Conservation (phyloP, 257 asterid genomes). For the Scutellaria baicalensis region DNA sequence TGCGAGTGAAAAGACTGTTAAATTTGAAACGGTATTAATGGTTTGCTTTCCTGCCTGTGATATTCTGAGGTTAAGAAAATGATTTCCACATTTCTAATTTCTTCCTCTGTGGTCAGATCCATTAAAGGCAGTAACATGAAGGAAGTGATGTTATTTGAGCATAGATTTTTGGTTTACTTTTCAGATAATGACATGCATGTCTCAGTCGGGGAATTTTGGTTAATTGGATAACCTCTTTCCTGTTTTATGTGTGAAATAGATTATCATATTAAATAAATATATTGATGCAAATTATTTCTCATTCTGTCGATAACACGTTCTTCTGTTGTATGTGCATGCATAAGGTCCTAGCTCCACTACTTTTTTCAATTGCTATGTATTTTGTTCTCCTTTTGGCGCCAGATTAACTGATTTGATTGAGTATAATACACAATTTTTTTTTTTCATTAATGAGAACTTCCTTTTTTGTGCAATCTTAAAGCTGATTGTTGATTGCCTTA, state of each 20-base stretch:
- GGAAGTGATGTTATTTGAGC: not conserved
- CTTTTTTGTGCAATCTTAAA: not conserved
- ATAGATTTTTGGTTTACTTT: not conserved
- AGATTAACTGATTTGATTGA: too few species aligned
- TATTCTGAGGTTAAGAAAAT: not conserved
- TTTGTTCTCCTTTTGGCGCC: not conserved
- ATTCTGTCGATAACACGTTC: not conserved
- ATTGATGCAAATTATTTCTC: not conserved
- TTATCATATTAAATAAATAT: not conserved
- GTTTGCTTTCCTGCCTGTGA: not conserved
- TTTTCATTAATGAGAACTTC: not conserved
- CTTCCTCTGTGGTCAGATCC: not conserved
- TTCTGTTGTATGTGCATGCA: not conserved
- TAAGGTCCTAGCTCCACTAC: not conserved
- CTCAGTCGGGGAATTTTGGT: not conserved
- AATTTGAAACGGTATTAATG: not conserved
- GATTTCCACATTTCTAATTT: not conserved
- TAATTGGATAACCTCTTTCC: not conserved
- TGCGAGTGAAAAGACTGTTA: not conserved
- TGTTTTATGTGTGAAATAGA: not conserved
- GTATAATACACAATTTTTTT: too few species aligned
- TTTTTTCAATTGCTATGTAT: not conserved
- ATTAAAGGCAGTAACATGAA: not conserved
- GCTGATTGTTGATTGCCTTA: conserved; percentile 14
- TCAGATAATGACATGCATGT: not conserved